Evolutionary conservation across 2,329 filamentous ascomycete species (phyloP), one percentile per base, ranked within the genome.

Genomic region (Drechslerella stenobrocha): DNA sequence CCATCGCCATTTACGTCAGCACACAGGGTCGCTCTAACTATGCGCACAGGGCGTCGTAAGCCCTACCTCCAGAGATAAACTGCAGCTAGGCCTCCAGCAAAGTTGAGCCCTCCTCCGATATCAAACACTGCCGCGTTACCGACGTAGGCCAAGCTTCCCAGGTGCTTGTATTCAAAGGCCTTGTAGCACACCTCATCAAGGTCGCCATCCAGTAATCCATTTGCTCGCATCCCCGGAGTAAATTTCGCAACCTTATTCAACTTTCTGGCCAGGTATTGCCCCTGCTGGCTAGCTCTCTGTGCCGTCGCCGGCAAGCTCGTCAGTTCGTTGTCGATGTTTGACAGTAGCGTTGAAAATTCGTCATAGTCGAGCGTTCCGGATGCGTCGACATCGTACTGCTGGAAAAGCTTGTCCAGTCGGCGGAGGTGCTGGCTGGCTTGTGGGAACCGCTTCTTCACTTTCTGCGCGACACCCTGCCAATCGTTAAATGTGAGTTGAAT

Each of bases 41-140:
- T 37, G 20, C 13, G 22, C 37, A 42, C 8, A 42, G 4, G 4
- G 37, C 18, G 18, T 8, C 13, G 11, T 18, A 15, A 42, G 23
- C 87, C n/a, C 71, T 89, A 91, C 70, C 93, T 81, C 93, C 93
- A 98, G 30, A 96, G 84, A 76, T 98, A 98, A 48, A 97, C 92
- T 0, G 91, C 93, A 81, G 95, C 82, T 45, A 98, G 77, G 0
- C 93, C 93, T 51, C 93, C 93, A 1, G 84, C 84, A 60, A 93
- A 78, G 72, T 82, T 91, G 80, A 87, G 82, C 6, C 61, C 61
- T 0, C 90, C 91, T 42, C 86, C 83, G 6, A 73, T 37, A 75
- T 98, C 93, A 74, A 98, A 98, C 37, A 98, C 86, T 2, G 93
- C 93, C 5, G 90, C 91, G 76, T 98, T 98, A 44, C 95, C 95